Evolutionary conservation across 2,329 filamentous ascomycete genomes (phyloP), one percentile per base, ranked within the genome.

Genomic region (Cercospora brassicicola): DNA sequence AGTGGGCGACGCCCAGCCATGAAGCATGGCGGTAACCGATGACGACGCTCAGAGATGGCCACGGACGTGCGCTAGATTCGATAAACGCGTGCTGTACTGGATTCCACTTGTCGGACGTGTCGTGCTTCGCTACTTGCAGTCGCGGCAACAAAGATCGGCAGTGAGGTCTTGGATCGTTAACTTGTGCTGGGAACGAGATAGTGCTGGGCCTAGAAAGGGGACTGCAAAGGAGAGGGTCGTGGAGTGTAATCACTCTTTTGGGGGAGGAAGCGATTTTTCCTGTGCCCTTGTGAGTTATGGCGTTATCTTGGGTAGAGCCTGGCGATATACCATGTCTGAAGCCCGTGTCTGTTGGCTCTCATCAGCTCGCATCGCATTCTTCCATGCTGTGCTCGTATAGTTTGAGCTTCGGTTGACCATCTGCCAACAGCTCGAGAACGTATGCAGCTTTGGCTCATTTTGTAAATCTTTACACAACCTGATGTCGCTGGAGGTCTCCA

Each of bases 1-100:
- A 18, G 55, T 20, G 28, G 61, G 65, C 10, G 67, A 66, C 10
- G 67, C 67, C 64, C 64, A 68, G 18, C 67, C 67, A 45, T 65
- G 55, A 4, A 68, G 59, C 65, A 63, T 57, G 28, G 26, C 48
- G 48, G 23, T 28, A 15, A 28, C 28, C 18, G 18, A 26, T 53
- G 48, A 20, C 4, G 18, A 23, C 23, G 48, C 48, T 26, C 48
- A 53, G 11, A 53, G 11, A 30, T 8, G 20, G 11, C 48, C 48
- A 53, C 48, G 48, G 23, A 15, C 48, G 48, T 53, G 48, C 48
- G 48, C 48, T 53, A 2, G 20, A 28, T 15, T 26, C 48, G 48
- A 26, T 53, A 11, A 23, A 26, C 23, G 23, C 48, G 48, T 53
- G 48, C 20, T 28, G 15, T 53, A 10, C 28, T 26, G 20, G 9